A percentile compares a stretch with the other conserved stretches of the same genome.
Conservation (phyloP, 2,329 filamentous ascomycete genomes). For the Rhinocladiella similis region DNA sequence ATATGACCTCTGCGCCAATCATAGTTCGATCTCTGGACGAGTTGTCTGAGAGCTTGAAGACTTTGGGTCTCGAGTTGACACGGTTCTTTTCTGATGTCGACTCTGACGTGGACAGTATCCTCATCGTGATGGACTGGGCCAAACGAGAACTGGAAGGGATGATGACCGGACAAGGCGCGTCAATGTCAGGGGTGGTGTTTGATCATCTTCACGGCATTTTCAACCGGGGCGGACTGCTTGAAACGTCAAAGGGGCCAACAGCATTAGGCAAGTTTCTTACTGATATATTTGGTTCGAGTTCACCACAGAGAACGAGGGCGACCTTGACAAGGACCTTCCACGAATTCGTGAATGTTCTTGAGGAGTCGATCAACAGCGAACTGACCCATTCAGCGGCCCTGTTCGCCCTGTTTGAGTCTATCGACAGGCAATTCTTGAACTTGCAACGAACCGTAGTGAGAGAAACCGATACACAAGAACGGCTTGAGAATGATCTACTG, state of each 20-base stretch:
- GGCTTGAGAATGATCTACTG: constrained; percentile 76
- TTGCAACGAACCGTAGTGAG: constrained; percentile 81
- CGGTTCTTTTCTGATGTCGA: constrained; percentile 93
- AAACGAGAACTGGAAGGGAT: constrained; percentile 77
- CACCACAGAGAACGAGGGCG: constrained; percentile 74
- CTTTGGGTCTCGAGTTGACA: constrained; percentile 79
- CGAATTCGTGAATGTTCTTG: constrained; percentile 82
- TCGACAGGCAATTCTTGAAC: constrained; percentile 88
- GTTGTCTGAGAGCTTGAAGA: constrained; percentile 81
- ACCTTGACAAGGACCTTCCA: constrained; percentile 84
- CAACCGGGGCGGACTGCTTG: constrained; percentile 51
- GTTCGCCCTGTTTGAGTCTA: constrained; percentile 86
- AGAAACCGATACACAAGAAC: constrained; percentile 79
- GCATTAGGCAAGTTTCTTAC: constrained; percentile 68
- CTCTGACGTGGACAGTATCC: constrained; percentile 86
- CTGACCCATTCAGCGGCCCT: constrained; percentile 76
- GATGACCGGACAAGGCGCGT: constrained; percentile 52
- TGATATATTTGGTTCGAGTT: constrained; percentile 75
- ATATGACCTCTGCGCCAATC: constrained; percentile 84
- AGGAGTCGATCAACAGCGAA: constrained; percentile 85
- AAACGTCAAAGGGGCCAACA: constrained; percentile 56
- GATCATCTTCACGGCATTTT: constrained; percentile 82
- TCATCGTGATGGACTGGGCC: constrained; percentile 96
- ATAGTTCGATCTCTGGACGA: constrained; percentile 85
- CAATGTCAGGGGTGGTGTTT: constrained; percentile 54